These are phyloP conservation scores for Jimgerdemannia lactiflua DNA, from an alignment of 192 early-diverging fungal genomes.

Conservation along the genomic window DNA sequence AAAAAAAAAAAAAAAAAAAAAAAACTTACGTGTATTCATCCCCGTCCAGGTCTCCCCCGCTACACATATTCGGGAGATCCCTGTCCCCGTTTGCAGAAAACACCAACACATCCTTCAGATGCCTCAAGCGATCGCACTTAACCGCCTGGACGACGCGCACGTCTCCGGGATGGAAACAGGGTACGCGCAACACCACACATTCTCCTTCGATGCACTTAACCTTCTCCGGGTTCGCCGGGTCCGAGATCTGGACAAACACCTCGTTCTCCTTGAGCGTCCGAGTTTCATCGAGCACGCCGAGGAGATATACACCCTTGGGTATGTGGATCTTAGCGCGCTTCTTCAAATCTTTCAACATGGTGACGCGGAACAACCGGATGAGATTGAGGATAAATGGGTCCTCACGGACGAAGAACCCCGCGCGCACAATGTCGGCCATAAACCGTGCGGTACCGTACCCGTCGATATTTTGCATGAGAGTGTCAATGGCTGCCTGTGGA, in stretches of 20 bases:
- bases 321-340: slow-evolving; percentile 53
- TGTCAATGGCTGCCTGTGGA: slow-evolving; percentile 28
- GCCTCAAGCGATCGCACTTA: slow-evolving; percentile 35
- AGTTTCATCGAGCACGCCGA: slow-evolving; percentile 57
- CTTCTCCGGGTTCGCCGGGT: slow-evolving; percentile 9
- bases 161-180: slow-evolving; percentile 69
- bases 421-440: slow-evolving; percentile 38
- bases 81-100: slow-evolving; percentile 67
- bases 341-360: slow-evolving; percentile 43
- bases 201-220: slow-evolving; percentile 33
- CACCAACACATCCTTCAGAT: slow-evolving; percentile 68
- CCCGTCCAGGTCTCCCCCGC: slow-evolving; percentile 82
- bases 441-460: slow-evolving; percentile 36
- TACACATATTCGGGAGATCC: slow-evolving; percentile 71
- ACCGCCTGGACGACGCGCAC: slow-evolving; percentile 56
- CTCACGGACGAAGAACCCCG: slow-evolving; percentile 38
- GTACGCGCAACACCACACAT: slow-evolving; percentile 49
- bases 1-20: no score
- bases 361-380: slow-evolving; percentile 38
- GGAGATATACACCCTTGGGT: slow-evolving; percentile 45
- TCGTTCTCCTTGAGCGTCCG: slow-evolving; percentile 36
- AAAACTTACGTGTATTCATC: slow-evolving; percentile 63
- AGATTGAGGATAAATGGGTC: slow-evolving; percentile 46
- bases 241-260: slow-evolving; percentile 46
- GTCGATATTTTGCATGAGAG: slow-evolving; percentile 39